Conservation (phyloP, 331 rosid genomes). For the Quercus tomentella region DNA sequence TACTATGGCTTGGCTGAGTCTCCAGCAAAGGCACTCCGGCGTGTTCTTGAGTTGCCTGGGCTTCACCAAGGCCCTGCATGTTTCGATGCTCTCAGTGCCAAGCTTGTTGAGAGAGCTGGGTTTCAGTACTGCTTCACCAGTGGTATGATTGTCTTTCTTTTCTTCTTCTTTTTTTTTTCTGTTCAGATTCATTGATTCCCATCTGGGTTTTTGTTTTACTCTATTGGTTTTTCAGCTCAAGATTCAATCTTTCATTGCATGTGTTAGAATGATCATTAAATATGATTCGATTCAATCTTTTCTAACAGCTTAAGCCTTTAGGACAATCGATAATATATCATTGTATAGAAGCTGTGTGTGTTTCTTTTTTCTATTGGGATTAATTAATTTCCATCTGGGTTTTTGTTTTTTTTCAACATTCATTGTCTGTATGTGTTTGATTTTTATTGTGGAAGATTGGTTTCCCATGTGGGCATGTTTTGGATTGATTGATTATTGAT, state of each 20-base stretch:
- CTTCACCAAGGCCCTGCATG: constrained; percentile 86
- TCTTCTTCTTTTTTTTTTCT: neutral
- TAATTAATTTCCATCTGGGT: neutral
- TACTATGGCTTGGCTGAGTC: constrained; percentile 13
- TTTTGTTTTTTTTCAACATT: neutral
- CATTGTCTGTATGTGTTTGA: neutral
- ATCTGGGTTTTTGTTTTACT: neutral
- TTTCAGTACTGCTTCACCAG: constrained; percentile 76
- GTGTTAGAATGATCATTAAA: too few relatives aligned
- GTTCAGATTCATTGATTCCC: neutral
- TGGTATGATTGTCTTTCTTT: constrained; percentile 29
- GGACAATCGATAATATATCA: too few relatives aligned
- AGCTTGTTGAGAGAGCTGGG: constrained; percentile 68
- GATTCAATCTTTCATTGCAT: too few relatives aligned
- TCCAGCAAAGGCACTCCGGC: constrained; percentile 61
- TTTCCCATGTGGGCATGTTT: neutral
- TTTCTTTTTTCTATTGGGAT: neutral
- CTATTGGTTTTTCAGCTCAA: neutral
- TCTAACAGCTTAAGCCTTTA: too few relatives aligned
- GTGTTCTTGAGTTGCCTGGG: constrained; percentile 52
- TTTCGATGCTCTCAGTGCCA: constrained; percentile 86
- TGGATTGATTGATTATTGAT: neutral
- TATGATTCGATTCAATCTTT: too few relatives aligned
- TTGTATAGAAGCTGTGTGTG: too few relatives aligned
- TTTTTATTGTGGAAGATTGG: neutral